Base-by-base conservation (phyloP, 2,329 filamentous ascomycete species). In the Exserohilum turcica region DNA sequence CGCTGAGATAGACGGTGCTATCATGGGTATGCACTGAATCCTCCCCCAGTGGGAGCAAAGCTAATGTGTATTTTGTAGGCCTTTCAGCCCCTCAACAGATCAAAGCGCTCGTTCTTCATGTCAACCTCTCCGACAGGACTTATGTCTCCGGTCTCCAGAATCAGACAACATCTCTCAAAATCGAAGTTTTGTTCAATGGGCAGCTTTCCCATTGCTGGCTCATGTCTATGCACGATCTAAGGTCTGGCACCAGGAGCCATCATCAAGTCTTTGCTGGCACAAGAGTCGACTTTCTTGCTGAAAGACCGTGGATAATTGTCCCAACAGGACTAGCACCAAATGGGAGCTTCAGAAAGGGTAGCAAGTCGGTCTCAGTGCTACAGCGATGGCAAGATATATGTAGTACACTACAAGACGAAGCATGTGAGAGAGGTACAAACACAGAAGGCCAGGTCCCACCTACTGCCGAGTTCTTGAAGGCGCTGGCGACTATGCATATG, bases 111-210 rank as follows among this genome's bases (percentile, higher is more conserved):
- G 49, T 60, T 2, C 57, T 75, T 1, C 68, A 74, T 27, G 58
- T 75, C 33, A 56, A 64, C 10, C 58, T 77, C 12, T 66, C 62
- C 6, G 56, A 69, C 7, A 65, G 69, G 44, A 60, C 73, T 0
- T 75, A 74, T 40, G 18, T 64, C 2, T 59, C 52, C n/a, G 57
- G 63, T 16, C 58, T 68, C 10, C 40, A 48, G 31, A 54, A 46
- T 9, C 59, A 49, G 19, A 60, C 59, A n/a, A 66, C 68, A 16
- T 72, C 77, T 29, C 52, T 80, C 44, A 79, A 78, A 60, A 71
- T 80, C 37, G 78, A 80, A n/a, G 72, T 81, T 3, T 77, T 78
- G 58, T 67, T 79, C 61, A 81, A 81, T 48, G 79, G 79, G 32
- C 63, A 73, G 27, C 67, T 80, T 6, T 70, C 71, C 3, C 67